A percentile compares a stretch with the other conserved stretches of the same genome.
Conservation (phyloP, 306 rosid species). For the Senna siamea region DNA sequence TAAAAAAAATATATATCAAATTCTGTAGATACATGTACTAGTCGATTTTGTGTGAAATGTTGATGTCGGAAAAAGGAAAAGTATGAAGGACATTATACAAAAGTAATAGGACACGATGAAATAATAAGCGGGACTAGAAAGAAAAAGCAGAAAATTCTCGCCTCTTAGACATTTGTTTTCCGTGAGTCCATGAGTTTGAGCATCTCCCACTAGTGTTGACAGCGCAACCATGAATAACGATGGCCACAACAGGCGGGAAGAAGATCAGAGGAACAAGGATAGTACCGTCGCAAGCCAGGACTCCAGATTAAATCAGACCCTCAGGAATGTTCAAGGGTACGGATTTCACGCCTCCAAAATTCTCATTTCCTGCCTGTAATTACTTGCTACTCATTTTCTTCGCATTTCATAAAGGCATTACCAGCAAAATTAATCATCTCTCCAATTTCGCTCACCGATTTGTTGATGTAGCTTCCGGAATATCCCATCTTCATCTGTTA, state of each 20-base stretch:
- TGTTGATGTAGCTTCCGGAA: background rate
- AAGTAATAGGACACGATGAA: background rate
- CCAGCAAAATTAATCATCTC: conserved; percentile 10
- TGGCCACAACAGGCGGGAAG: conserved; percentile 43
- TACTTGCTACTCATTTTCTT: conserved; percentile 7
- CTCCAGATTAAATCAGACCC: conserved; percentile 85
- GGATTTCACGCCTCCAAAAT: conserved; percentile 10
- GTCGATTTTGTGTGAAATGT: too few relatives aligned
- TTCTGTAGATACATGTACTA: too few relatives aligned
- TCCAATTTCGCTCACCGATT: background rate
- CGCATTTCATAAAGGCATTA: conserved; percentile 35
- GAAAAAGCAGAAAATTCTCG: background rate
- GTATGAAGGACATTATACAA: too few relatives aligned
- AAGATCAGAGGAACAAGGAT: conserved; percentile 54
- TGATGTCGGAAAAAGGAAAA: too few relatives aligned
- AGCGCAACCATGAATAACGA: conserved; percentile 59
- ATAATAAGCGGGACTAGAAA: background rate
- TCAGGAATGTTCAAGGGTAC: conserved; percentile 87
- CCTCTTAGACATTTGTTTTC: too few relatives aligned
- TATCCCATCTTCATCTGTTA: conserved; percentile 16
- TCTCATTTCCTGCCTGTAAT: conserved; percentile 14
- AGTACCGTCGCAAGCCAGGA: conserved; percentile 49
- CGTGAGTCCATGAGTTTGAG: background rate
- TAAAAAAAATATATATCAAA: too few relatives aligned
- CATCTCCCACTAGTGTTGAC: background rate